A percentile compares a stretch with the other conserved stretches of the same genome.
These are phyloP conservation scores for Lepidium didymum DNA, from an alignment of 345 rosid genomes.

Conservation along the genomic window DNA sequence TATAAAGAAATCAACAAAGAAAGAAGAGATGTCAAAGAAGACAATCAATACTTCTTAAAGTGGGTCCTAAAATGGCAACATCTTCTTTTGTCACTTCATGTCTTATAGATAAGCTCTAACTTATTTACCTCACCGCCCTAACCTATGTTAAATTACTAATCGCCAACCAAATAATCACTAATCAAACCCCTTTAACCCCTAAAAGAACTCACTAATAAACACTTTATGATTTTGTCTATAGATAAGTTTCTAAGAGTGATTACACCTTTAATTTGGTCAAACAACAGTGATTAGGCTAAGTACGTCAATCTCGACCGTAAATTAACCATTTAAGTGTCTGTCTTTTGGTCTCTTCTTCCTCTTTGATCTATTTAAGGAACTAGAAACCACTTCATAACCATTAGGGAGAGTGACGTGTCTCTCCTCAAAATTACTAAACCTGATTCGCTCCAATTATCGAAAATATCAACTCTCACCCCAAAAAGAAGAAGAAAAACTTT, in stretches of 20 bases:
- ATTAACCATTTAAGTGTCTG: not conserved
- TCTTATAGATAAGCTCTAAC: not conserved
- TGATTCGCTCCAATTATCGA: not conserved
- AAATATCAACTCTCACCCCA: no score
- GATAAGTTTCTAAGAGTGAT: no score
- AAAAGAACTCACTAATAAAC: no score
- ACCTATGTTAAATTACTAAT: no score
- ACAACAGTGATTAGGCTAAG: no score
- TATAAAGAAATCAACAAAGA: not conserved
- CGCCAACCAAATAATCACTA: no score
- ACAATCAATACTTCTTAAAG: conserved; percentile 8
- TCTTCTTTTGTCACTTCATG: conserved; percentile 14
- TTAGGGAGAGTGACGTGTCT: not conserved
- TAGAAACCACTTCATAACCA: not conserved
- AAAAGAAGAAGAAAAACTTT: not conserved
- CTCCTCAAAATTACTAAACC: not conserved
- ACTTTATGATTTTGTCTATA: no score
- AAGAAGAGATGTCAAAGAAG: conserved; percentile 12
- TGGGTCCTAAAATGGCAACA: conserved; percentile 10
- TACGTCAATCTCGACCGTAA: no score
- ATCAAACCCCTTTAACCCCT: no score
- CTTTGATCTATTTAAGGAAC: conserved; percentile 19
- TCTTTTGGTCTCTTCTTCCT: not conserved
- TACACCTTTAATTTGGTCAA: no score
- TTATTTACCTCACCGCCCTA: not conserved